phyloP scores from a whole-genome alignment of 306 rosid genomes.

The Fragaria nilgerrensis region DNA sequence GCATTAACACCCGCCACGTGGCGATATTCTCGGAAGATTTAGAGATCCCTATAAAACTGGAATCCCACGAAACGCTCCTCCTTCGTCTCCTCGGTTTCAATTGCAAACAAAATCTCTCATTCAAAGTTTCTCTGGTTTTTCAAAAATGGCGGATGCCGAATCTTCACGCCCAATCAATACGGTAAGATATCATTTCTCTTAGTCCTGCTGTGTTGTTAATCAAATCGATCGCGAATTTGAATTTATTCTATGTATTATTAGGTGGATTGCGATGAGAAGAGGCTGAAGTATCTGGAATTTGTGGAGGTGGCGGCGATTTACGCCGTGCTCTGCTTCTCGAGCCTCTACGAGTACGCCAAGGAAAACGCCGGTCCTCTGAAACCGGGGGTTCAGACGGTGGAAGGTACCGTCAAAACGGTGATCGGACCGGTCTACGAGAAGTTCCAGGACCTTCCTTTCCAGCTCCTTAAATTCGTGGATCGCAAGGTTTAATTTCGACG shows the following conservation, averaged over 20 bases:
- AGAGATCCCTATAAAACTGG: constrained; percentile 16
- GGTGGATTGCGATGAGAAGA: constrained; percentile 21
- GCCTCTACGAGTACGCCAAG: constrained; percentile 44
- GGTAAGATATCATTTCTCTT: neutral
- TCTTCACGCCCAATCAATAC: constrained; percentile 16
- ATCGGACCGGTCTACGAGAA: constrained; percentile 49
- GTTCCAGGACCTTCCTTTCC: constrained; percentile 46
- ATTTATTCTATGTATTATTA: neutral
- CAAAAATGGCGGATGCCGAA: constrained; percentile 38
- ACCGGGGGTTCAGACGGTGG: constrained; percentile 48
- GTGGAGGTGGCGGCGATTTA: constrained; percentile 47
- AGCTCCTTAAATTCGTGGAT: constrained; percentile 42
- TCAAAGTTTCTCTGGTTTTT: neutral
- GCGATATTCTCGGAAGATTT: neutral
- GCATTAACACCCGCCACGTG: constrained; percentile 22
- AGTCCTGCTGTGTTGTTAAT: neutral
- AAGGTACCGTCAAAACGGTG: constrained; percentile 44
- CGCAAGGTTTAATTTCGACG: constrained; percentile 31
- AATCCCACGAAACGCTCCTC: neutral
- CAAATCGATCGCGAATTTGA: neutral
- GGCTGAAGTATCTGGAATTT: constrained; percentile 44
- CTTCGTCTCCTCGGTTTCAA: neutral
- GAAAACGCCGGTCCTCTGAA: constrained; percentile 51
- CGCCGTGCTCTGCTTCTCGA: constrained; percentile 28
- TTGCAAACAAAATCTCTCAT: neutral